These are phyloP conservation scores for Stachybotrys chartarum DNA, from an alignment of 2,329 filamentous ascomycete species.

Conservation along the genomic window DNA sequence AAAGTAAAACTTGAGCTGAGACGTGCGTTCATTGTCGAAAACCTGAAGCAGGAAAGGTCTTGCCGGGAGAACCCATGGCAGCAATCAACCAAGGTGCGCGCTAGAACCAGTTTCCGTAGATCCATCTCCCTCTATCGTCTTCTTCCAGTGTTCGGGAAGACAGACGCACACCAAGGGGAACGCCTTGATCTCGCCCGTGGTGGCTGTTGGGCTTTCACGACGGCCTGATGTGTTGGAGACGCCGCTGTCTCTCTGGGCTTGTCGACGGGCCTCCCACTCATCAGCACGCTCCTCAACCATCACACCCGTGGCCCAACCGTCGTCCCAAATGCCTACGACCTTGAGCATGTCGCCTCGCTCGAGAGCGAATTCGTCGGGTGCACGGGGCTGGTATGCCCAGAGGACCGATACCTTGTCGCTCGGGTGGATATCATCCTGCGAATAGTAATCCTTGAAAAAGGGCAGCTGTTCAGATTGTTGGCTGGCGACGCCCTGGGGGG, in stretches of 20 bases:
- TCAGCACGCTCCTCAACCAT: constrained; percentile 77
- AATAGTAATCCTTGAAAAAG: constrained; percentile 99
- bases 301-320: constrained; percentile 95
- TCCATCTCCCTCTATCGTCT: constrained; percentile 87
- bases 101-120: constrained; percentile 57
- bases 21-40: not conserved
- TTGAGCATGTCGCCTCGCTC: constrained; percentile 98
- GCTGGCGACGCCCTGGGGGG: constrained; percentile 73
- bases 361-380: constrained; percentile 84
- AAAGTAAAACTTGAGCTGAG: constrained; percentile 1
- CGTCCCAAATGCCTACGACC: constrained; percentile 97
- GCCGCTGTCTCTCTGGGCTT: constrained; percentile 83
- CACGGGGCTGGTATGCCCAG: constrained; percentile 95
- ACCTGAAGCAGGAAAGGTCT: not conserved
- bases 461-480: constrained; percentile 92
- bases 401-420: constrained; percentile 84
- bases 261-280: constrained; percentile 74
- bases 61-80: constrained; percentile 17
- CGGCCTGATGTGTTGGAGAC: constrained; percentile 73
- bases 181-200: constrained; percentile 81
- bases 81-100: constrained; percentile 11
- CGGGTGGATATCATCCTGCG: constrained; percentile 89
- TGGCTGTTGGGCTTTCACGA: constrained; percentile 54
- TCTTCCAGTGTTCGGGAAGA: constrained; percentile 90
- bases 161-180: constrained; percentile 97